phyloP scores from a whole-genome alignment of 2,329 filamentous ascomycete genomes.

The Coniochaeta sp. region DNA sequence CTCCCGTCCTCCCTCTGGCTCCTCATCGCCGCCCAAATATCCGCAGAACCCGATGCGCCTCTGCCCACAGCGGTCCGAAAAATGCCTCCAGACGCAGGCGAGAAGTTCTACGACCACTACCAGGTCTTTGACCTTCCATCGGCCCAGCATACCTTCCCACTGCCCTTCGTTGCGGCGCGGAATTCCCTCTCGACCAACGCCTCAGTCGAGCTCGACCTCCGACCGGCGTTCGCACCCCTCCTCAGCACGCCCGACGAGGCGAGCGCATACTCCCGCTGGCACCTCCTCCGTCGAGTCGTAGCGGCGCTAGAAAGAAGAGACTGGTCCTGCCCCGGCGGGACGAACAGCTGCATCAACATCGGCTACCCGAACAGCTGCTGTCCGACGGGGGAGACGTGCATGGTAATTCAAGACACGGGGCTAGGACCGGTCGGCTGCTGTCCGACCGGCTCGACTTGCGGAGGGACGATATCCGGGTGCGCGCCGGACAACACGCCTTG shows the following conservation, averaged over 20 bases:
- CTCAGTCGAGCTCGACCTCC: slow-evolving; percentile 28
- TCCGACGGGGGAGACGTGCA: slow-evolving; percentile 57
- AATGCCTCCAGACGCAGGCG: slow-evolving; percentile 61
- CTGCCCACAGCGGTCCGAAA: slow-evolving; percentile 61
- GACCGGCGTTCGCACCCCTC: slow-evolving; percentile 48
- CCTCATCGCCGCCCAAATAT: slow-evolving; percentile 31
- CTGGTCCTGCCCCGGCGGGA: slow-evolving; percentile 61
- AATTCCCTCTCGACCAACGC: slow-evolving; percentile 22
- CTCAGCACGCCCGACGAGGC: slow-evolving; percentile 11
- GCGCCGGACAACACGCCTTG: slow-evolving; percentile 57
- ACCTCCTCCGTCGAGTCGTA: slow-evolving; percentile 33
- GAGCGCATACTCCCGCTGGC: slow-evolving; percentile 10
- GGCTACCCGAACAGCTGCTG: slow-evolving; percentile 69
- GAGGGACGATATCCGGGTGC: slow-evolving; percentile 56
- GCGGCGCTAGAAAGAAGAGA: slow-evolving; percentile 46
- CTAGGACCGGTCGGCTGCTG: slow-evolving; percentile 71
- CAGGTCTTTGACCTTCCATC: slow-evolving; percentile 36
- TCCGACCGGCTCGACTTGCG: slow-evolving; percentile 56
- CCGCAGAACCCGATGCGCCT: slow-evolving; percentile 16
- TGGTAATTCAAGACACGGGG: slow-evolving; percentile 53
- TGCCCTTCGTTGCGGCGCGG: slow-evolving; percentile 16
- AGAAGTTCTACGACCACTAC: slow-evolving; percentile 69
- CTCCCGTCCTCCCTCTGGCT: slow-evolving; percentile 34
- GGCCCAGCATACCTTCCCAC: slow-evolving; percentile 3
- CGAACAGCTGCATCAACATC: slow-evolving; percentile 56